Evolutionary conservation across 1,139 yeast genomes (phyloP), one percentile per base, ranked within the genome.

Genomic region (Yamadazyma sp.): DNA sequence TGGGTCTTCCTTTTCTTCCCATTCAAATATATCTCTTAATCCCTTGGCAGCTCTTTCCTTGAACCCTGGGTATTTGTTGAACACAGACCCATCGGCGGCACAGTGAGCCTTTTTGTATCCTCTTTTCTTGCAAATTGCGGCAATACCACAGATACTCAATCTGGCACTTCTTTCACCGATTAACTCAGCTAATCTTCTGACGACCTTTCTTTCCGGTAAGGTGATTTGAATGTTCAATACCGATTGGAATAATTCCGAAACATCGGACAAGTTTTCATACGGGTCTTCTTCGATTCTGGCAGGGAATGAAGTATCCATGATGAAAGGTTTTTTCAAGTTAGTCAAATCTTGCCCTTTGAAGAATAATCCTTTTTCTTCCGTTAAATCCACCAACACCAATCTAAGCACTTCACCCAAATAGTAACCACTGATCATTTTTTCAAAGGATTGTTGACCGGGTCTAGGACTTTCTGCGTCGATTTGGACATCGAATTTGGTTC

Each of bases 61-160:
- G 77, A 92, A 92, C 43, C 82, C 83, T 37, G 98, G 98, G 71
- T 92, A 92, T 69, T 78, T 87, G 77, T 88, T 86, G 74, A 75
- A 87, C 34, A 92, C 97, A 11, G 97, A 88, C 48, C 98, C 98
- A 60, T 92, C 98, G 46, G 97, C 96, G 42, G 98, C 98, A 64
- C 91, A 87, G 58, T 89, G 92, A 46, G 88, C 95, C 32, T 78
- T 69, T 44, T 72, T 69, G 70, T 83, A 79, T 44, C 81, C 83
- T 73, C 94, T 84, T 82, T 89, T 91, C 61, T 82, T 79, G 64
- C 94, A 84, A 55, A 92, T 83, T 43, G 97, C 98, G 44, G 96
- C 97, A 53, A 91, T 87, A 61, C 97, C 98, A 71, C 97, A 89
- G 40, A 88, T 85, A 28, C 96, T 84, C 52, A 92, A 77, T 63